These are phyloP conservation scores for Curvularia hawaiiensis DNA, from an alignment of 2,329 filamentous ascomycete genomes.

Conservation along the genomic window DNA sequence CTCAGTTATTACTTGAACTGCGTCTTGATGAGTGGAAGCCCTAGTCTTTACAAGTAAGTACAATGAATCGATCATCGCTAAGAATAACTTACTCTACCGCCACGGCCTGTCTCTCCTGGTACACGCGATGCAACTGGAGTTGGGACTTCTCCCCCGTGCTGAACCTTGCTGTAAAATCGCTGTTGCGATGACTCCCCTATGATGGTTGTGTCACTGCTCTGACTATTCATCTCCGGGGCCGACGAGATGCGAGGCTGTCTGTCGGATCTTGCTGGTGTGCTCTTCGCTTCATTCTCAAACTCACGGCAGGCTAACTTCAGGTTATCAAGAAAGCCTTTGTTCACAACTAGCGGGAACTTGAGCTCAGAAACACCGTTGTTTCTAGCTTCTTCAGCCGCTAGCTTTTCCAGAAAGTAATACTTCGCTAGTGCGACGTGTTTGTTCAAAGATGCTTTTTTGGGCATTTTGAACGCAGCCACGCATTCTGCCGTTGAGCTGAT, in stretches of 20 bases:
- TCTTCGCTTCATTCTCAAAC: not conserved
- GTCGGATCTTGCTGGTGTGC: not conserved
- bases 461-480: not conserved
- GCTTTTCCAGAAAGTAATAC: constrained; percentile 13
- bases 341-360: not conserved
- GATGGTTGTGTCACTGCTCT: not conserved
- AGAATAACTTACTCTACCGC: not conserved
- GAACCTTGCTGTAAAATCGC: not conserved
- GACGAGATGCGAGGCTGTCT: not conserved
- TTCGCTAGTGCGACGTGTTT: constrained; percentile 10
- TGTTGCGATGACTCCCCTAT: not conserved
- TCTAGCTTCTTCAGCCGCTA: not conserved
- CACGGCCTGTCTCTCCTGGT: not conserved
- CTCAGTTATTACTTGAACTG: not conserved
- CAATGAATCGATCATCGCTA: not conserved
- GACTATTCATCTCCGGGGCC: not conserved
- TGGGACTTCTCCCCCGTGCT: too few species aligned
- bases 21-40: not conserved
- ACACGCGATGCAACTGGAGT: too few species aligned
- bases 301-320: not conserved
- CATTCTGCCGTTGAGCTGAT: not conserved
- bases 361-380: not conserved
- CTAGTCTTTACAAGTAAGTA: not conserved
- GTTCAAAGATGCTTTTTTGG: not conserved
- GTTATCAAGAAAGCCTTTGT: not conserved